Evolutionary conservation across 2,329 filamentous ascomycete genomes (phyloP), one percentile per base, ranked within the genome.

Genomic region (Periconia sp.): DNA sequence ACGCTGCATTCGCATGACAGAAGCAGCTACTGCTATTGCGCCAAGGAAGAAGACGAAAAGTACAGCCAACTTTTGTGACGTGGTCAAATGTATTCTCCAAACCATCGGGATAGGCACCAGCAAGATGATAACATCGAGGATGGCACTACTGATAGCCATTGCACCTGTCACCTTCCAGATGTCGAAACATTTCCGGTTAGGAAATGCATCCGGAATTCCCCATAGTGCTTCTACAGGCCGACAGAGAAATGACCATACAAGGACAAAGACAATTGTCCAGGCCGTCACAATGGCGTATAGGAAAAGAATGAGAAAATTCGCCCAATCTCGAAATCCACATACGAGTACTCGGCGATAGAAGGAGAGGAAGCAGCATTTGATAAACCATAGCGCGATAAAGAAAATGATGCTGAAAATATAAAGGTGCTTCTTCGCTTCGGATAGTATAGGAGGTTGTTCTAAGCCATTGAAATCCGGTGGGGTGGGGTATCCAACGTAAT

Each of bases 331-430:
- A 27, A 45, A 50, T 47, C 50, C 47, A 31, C 23, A 40, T 27
- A 50, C 44, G 3, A 54, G 37, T 18, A 54, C 41, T 14, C 52
- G 52, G 19, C 41, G 46, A 23, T 54, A 54, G 47, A 50, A 46
- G 19, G 50, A 47, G 8, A 54, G 18, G 41, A 54, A 20, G 31
- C 47, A 50, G 23, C 35, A 45, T 31, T 54, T 54, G 14, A 50
- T 50, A 18, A 54, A 37, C 47, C 47, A 54, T 15, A 54, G 46
- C 11, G 52, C 35, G 19, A 42, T 27, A 31, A 54, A 54, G 8
- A 54, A 19, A n/a, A 54, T 9, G 6, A 54, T 18, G 30, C 9
- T 7, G 7, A 10, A 54, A 41, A 54, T 46, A 41, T 50, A 54
- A 47, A 50, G 50, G 18, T 41, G 52, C 41, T 50, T 40, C 20